Conservation (phyloP, 2,329 filamentous ascomycete species). For the Fusarium albidum region DNA sequence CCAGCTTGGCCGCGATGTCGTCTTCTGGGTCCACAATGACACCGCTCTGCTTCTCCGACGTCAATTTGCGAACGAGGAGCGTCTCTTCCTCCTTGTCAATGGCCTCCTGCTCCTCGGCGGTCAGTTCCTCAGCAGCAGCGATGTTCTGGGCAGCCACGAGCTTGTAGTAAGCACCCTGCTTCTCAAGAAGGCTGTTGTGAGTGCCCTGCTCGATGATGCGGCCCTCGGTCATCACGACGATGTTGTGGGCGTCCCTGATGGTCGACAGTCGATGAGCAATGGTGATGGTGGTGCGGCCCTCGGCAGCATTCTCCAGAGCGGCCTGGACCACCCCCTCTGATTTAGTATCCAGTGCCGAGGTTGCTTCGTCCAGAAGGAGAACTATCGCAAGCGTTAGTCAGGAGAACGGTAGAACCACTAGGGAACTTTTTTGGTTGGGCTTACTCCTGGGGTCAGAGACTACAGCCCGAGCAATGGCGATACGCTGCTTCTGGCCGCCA, state of each 20-base stretch:
- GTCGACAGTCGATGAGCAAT: conserved; percentile 96
- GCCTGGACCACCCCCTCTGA: conserved; percentile 95
- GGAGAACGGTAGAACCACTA: background rate
- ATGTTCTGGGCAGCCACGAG: conserved; percentile 92
- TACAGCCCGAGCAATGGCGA: conserved; percentile 90
- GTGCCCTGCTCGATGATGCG: conserved; percentile 92
- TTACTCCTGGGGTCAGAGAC: conserved; percentile 85
- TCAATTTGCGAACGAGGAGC: conserved; percentile 59
- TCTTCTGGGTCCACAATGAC: conserved; percentile 68
- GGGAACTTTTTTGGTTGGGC: conserved; percentile 29
- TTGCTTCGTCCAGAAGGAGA: conserved; percentile 92
- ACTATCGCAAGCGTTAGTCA: conserved; percentile 52
- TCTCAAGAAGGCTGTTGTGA: conserved; percentile 79
- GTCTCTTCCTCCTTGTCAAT: conserved; percentile 59
- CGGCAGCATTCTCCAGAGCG: conserved; percentile 84
- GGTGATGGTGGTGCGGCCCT: conserved; percentile 91
- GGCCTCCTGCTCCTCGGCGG: conserved; percentile 58
- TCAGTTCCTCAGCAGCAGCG: conserved; percentile 64
- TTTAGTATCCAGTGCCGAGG: conserved; percentile 91
- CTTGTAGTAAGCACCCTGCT: conserved; percentile 77
- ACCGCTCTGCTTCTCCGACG: conserved; percentile 49
- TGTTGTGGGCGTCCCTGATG: conserved; percentile 93
- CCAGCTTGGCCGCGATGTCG: conserved; percentile 65
- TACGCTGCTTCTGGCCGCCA: conserved; percentile 96
- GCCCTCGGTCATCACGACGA: conserved; percentile 89